Base-by-base conservation (phyloP, 345 rosid species). In the Pugionium cornutum region DNA sequence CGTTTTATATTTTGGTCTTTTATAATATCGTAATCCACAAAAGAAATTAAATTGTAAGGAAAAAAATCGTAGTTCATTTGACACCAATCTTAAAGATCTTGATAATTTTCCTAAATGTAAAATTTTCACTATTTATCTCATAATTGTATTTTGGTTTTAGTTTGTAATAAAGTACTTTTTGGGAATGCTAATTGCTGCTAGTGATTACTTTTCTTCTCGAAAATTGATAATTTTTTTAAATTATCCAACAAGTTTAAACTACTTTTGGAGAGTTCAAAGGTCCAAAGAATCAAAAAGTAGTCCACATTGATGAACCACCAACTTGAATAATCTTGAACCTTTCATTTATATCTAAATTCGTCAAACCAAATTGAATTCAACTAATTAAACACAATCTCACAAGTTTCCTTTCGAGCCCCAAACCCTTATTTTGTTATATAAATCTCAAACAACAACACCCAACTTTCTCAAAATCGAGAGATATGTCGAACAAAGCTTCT, bases 301-400 rank as follows among this genome's bases (percentile, higher is more conserved):
- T 27, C 67, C 62, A 59, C 72, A 31, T 59, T 66, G 76, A 73
- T 73, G 72, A 73, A 58, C 76, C 30, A 73, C 76, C 72, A n/a
- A 73, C 72, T 73, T 25, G 72, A 64, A 73, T 31, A 66, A 25
- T 52, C 72, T 28, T 66, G 34, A 51, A 64, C 2, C 39, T 37
- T 68, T 35, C 31, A 3, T 52, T 69, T 60, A 44, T 26, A 46
- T 4, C 46, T 3, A 32, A 32, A 41, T 55, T 11, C 3, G 70
- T 72, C 76, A 72, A 64, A 58, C 76, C 76, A 72, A 64, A 64
- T 72, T 47, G 36, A 7, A 32, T 31, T 70, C 31, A 52, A 34
- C 64, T 25, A 62, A 47, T 7, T 7, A 64, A 57, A 49, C 32
- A 43, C 65, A 48, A 43, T 42, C 59, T 59, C 69, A 61, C 77